These are phyloP conservation scores for Leccinum imitatum DNA, from an alignment of 768 basidiomycete genomes.

Conservation along the genomic window DNA sequence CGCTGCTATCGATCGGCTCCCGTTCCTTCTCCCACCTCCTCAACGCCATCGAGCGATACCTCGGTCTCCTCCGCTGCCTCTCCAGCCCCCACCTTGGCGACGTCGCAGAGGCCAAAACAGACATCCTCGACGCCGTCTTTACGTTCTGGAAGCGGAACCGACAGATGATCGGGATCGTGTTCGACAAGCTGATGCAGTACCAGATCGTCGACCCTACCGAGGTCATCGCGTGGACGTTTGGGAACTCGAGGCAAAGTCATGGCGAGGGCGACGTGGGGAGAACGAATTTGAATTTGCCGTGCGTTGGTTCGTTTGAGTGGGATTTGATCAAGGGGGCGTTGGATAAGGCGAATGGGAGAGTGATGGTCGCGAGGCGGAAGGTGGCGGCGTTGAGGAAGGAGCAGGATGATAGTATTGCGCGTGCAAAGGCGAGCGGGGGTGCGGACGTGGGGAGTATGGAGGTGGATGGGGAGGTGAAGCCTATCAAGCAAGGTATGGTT, in stretches of 20 bases:
- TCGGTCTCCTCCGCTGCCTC: slow-evolving; percentile 68
- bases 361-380: slow-evolving; percentile 72
- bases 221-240: slow-evolving; percentile 83
- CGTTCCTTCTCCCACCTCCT: slow-evolving; percentile 97
- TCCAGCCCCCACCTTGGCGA: slow-evolving; percentile 37
- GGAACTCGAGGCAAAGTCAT: slow-evolving; percentile 41
- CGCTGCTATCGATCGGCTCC: slow-evolving; percentile 86
- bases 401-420: slow-evolving; percentile 82
- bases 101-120: slow-evolving; percentile 57
- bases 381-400: slow-evolving; percentile 78
- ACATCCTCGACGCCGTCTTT: slow-evolving; percentile 69
- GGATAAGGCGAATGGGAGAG: slow-evolving; percentile 89
- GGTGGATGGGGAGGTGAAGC: slow-evolving; percentile 73
- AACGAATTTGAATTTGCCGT: slow-evolving; percentile 31
- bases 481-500: slow-evolving; percentile 40
- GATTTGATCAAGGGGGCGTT: slow-evolving; percentile 77
- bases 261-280: slow-evolving; percentile 38
- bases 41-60: slow-evolving; percentile 95
- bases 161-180: slow-evolving; percentile 89
- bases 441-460: slow-evolving; percentile 53
- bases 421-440: slow-evolving; percentile 61
- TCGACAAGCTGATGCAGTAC: slow-evolving; percentile 98
- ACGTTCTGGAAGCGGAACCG: slow-evolving; percentile 82
- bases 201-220: slow-evolving; percentile 95
- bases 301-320: slow-evolving; percentile 74